Evolutionary conservation across 306 rosid species (phyloP).

Genomic region (Heteromeles arbutifolia): DNA sequence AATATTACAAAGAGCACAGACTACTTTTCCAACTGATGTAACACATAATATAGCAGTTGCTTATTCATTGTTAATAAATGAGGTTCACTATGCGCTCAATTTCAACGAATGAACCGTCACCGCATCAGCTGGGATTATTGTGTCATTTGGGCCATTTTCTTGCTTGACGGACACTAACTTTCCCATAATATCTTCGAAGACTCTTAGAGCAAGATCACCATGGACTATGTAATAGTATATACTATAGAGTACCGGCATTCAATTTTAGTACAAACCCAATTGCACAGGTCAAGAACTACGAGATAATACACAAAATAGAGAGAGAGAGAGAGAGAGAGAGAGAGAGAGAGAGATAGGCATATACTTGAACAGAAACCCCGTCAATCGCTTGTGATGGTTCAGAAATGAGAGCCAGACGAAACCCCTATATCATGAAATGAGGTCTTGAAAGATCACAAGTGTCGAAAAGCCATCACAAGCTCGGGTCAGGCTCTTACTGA

Average conservation of each 20-base stretch:
- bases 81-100: too few relatives aligned
- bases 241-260: neutral
- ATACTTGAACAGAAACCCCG: conserved; percentile 8
- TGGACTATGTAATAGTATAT: neutral
- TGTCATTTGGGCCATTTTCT: too few relatives aligned
- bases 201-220: neutral
- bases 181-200: neutral
- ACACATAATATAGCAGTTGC: too few relatives aligned
- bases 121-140: too few relatives aligned
- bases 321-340: neutral
- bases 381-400: neutral
- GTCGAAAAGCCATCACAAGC: conserved; percentile 12
- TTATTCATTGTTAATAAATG: too few relatives aligned
- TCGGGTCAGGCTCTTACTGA: conserved; percentile 29
- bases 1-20: too few relatives aligned
- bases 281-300: neutral
- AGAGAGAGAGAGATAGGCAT: neutral
- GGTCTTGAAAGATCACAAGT: neutral
- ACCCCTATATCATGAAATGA: neutral
- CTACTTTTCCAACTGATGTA: too few relatives aligned
- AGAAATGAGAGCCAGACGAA: conserved; percentile 1
- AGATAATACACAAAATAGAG: neutral
- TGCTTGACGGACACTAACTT: too few relatives aligned
- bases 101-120: too few relatives aligned
- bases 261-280: neutral